Conservation (phyloP, 192 early-diverging fungal species). For the Irineochytrium annulatum region DNA sequence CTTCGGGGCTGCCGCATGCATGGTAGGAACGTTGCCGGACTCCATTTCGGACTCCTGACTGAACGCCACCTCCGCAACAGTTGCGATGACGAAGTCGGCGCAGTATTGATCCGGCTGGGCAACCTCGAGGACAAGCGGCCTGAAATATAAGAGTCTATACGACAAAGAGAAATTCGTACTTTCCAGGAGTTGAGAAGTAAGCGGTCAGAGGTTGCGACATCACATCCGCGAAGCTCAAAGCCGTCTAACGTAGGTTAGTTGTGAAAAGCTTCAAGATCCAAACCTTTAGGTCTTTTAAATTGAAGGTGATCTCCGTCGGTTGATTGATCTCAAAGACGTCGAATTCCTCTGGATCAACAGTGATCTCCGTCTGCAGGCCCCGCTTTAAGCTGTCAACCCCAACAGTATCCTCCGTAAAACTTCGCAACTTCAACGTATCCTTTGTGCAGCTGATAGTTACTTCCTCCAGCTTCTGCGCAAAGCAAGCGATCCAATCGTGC, state of each 20-base stretch:
- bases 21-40: too few relatives aligned
- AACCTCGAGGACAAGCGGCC: too few relatives aligned
- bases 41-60: too few relatives aligned
- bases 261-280: neutral
- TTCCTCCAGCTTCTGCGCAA: neutral
- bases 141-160: too few relatives aligned
- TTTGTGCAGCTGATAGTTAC: neutral
- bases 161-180: too few relatives aligned
- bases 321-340: neutral
- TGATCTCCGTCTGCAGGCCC: neutral
- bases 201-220: neutral
- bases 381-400: neutral
- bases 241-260: neutral
- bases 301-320: neutral
- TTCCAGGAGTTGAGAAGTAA: neutral
- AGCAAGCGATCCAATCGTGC: neutral
- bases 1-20: too few relatives aligned
- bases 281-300: neutral
- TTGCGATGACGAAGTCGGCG: too few relatives aligned
- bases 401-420: neutral
- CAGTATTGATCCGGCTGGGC: too few relatives aligned
- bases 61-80: too few relatives aligned
- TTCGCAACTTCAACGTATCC: neutral
- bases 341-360: neutral
- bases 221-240: neutral